Conservation (phyloP, 2,329 filamentous ascomycete genomes). For the Diaporthe destruens region DNA sequence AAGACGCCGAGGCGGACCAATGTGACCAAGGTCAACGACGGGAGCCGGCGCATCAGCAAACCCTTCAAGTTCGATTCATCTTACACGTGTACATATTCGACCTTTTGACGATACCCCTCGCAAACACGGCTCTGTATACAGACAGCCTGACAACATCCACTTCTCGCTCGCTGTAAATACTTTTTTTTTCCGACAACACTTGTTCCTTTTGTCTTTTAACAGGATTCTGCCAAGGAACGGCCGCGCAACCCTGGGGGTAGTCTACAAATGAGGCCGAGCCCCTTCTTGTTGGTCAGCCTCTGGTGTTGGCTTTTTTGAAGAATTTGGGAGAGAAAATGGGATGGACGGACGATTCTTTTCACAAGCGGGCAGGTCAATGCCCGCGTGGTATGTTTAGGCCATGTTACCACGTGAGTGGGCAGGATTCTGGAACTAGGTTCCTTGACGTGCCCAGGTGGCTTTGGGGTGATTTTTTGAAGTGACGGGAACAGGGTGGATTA, state of each 20-base stretch:
- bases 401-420: background rate
- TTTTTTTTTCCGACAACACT: conserved; percentile 12
- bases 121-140: conserved; percentile 1
- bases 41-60: background rate
- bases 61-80: conserved; percentile 6
- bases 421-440: background rate
- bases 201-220: conserved; percentile 12
- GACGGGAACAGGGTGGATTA: background rate
- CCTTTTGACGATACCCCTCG: conserved; percentile 38
- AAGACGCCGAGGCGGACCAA: conserved; percentile 71
- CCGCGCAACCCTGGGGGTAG: conserved; percentile 25
- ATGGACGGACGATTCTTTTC: conserved; percentile 16
- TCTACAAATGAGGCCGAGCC: conserved; percentile 1
- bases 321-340: conserved; percentile 22
- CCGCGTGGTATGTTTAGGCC: background rate
- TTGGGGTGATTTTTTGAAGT: conserved; percentile 9
- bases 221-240: background rate
- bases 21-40: conserved; percentile 41
- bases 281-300: background rate
- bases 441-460: background rate
- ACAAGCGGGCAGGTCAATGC: background rate
- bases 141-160: conserved; percentile 24
- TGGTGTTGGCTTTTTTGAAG: conserved; percentile 18
- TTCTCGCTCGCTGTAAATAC: conserved; percentile 40
- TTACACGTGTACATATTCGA: conserved; percentile 38